These are phyloP conservation scores for Cordyceps fumosorosea DNA, from an alignment of 2,329 filamentous ascomycete genomes.

Conservation along the genomic window DNA sequence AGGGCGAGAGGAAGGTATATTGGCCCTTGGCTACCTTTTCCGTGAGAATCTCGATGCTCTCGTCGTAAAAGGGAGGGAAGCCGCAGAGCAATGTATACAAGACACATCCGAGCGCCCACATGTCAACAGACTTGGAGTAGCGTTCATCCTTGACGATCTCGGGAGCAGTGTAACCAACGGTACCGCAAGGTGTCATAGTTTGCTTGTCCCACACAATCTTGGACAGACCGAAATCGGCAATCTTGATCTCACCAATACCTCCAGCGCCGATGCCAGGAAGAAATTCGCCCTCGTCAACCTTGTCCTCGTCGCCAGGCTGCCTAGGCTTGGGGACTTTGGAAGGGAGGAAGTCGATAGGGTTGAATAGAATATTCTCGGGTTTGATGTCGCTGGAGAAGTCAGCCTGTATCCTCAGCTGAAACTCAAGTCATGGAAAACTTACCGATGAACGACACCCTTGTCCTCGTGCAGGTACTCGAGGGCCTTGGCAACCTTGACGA, in stretches of 20 bases:
- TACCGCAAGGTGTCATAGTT: constrained; percentile 99
- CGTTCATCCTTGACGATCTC: constrained; percentile 99
- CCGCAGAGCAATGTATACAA: constrained; percentile 95
- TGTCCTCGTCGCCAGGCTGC: constrained; percentile 89
- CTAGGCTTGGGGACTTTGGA: constrained; percentile 74
- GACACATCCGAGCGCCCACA: constrained; percentile 98
- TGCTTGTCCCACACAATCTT: constrained; percentile 98
- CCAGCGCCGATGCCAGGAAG: constrained; percentile 73
- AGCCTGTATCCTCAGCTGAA: not conserved
- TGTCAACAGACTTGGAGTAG: constrained; percentile 97
- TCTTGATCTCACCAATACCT: constrained; percentile 92
- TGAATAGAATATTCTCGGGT: constrained; percentile 93
- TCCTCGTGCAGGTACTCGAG: constrained; percentile 92
- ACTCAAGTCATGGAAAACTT: constrained; percentile 32
- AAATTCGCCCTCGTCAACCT: constrained; percentile 94
- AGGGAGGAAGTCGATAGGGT: constrained; percentile 74
- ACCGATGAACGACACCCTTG: constrained; percentile 95
- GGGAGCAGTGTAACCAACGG: constrained; percentile 93
- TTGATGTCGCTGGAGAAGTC: constrained; percentile 74
- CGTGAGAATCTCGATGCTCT: constrained; percentile 92
- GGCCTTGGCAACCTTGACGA: constrained; percentile 88
- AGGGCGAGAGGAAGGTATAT: constrained; percentile 95
- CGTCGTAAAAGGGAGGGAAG: constrained; percentile 97
- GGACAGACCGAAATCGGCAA: constrained; percentile 94
- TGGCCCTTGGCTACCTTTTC: constrained; percentile 96